Conservation (phyloP, 768 basidiomycete species). For the Russula ochroleuca region DNA sequence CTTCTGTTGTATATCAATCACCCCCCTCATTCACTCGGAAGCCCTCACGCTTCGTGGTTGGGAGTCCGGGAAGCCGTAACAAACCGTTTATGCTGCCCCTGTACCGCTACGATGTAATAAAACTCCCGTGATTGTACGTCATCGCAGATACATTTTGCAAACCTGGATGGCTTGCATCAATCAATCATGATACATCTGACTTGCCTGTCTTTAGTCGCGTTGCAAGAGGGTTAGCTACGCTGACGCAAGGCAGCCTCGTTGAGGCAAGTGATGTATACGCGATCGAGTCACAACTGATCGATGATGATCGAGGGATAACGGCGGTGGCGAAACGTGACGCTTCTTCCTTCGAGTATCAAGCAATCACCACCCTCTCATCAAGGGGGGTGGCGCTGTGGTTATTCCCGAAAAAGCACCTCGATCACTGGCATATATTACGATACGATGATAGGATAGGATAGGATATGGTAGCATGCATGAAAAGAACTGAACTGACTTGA, state of each 20-base stretch:
- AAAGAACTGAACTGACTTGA: background rate
- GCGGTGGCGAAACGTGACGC: background rate
- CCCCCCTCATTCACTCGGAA: background rate
- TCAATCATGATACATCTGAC: background rate
- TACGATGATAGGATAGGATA: background rate
- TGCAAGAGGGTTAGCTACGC: constrained; percentile 3
- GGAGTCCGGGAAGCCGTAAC: constrained; percentile 5
- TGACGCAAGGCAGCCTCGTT: constrained; percentile 16
- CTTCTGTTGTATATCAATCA: background rate
- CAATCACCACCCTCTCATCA: background rate
- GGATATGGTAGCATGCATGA: background rate
- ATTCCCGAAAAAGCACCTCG: background rate
- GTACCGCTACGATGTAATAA: constrained; percentile 21
- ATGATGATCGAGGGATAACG: constrained; percentile 16
- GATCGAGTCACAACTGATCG: constrained; percentile 20
- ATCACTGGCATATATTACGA: background rate
- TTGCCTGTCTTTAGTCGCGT: constrained; percentile 7
- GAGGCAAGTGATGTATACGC: constrained; percentile 12
- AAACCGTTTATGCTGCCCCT: constrained; percentile 3
- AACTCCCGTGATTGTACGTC: constrained; percentile 19
- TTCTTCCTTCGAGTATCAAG: background rate
- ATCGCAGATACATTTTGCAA: constrained; percentile 15
- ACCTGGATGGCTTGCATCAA: constrained; percentile 6
- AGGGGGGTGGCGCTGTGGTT: background rate
- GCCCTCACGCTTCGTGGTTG: constrained; percentile 8